phyloP scores from a whole-genome alignment of 2,329 filamentous ascomycete genomes.

The Nemania abortiva region DNA sequence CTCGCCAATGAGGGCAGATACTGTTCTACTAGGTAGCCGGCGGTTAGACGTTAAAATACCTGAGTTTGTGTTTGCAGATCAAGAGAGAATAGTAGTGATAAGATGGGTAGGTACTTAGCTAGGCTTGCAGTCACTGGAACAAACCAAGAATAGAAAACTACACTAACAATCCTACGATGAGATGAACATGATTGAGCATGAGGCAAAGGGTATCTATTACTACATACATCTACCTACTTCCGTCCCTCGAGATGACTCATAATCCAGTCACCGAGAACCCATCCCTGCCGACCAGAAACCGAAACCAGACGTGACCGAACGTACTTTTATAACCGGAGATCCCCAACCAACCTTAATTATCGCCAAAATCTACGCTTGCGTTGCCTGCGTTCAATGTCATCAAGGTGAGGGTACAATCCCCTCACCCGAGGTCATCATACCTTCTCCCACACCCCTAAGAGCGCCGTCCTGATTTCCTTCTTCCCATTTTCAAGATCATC shows the following conservation, averaged over 20 bases:
- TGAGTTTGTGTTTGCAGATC: no score
- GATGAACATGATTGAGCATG: not conserved
- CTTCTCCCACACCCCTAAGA: constrained; percentile 26
- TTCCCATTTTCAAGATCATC: constrained; percentile 56
- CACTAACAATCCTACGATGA: not conserved
- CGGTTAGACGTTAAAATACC: no score
- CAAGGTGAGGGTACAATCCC: not conserved
- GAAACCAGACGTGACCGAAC: not conserved
- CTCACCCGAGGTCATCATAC: constrained; percentile 9
- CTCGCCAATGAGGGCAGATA: no score
- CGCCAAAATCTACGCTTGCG: not conserved
- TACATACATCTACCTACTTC: not conserved
- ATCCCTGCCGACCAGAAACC: not conserved
- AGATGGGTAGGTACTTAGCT: no score
- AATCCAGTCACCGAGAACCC: not conserved
- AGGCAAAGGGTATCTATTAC: not conserved
- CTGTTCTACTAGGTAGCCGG: no score
- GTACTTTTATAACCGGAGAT: not conserved
- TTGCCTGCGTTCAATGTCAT: no score
- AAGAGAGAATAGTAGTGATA: no score
- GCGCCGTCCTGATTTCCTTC: constrained; percentile 17
- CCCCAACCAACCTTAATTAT: not conserved
- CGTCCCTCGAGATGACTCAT: not conserved
- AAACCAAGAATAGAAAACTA: no score
- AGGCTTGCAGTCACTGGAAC: no score